Conservation (phyloP, 2,329 filamentous ascomycete species). For the Epichloe scottii region DNA sequence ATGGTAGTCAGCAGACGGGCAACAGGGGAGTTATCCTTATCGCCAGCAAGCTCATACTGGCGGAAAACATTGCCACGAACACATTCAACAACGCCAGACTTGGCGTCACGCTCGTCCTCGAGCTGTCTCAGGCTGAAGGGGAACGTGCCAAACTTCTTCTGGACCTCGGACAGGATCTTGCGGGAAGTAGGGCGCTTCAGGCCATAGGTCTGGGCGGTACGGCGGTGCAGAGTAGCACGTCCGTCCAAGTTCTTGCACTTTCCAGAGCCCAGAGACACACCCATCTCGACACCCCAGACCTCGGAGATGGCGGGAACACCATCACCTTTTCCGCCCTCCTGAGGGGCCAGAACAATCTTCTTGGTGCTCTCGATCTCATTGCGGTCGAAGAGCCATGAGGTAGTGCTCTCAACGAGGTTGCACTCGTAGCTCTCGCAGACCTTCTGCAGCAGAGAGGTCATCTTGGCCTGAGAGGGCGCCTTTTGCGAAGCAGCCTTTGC, state of each 20-base stretch:
- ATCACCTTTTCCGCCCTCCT: conserved; percentile 82
- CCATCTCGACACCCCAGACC: conserved; percentile 96
- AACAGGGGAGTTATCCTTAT: conserved; percentile 79
- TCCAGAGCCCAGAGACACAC: conserved; percentile 77
- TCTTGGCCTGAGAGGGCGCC: conserved; percentile 72
- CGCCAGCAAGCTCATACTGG: conserved; percentile 90
- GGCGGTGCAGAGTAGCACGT: conserved; percentile 82
- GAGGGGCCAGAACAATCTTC: conserved; percentile 88
- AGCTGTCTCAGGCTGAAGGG: conserved; percentile 96
- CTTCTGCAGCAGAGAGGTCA: conserved; percentile 81
- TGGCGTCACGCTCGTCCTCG: conserved; percentile 93
- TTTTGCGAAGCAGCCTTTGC: conserved; percentile 77
- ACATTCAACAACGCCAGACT: conserved; percentile 89
- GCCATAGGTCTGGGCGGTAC: conserved; percentile 81
- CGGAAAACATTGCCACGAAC: conserved; percentile 85
- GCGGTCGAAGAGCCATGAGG: conserved; percentile 89
- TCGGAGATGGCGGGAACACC: conserved; percentile 80
- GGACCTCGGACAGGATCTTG: conserved; percentile 83
- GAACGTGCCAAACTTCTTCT: conserved; percentile 96
- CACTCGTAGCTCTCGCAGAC: conserved; percentile 82
- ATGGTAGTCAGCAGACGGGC: conserved; percentile 82
- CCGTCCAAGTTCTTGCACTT: conserved; percentile 90
- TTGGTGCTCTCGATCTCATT: conserved; percentile 96
- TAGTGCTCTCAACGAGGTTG: conserved; percentile 94
- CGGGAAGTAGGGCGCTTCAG: conserved; percentile 90